phyloP scores from a whole-genome alignment of 2,329 filamentous ascomycete genomes.

The Rachicladosporium sp. region DNA sequence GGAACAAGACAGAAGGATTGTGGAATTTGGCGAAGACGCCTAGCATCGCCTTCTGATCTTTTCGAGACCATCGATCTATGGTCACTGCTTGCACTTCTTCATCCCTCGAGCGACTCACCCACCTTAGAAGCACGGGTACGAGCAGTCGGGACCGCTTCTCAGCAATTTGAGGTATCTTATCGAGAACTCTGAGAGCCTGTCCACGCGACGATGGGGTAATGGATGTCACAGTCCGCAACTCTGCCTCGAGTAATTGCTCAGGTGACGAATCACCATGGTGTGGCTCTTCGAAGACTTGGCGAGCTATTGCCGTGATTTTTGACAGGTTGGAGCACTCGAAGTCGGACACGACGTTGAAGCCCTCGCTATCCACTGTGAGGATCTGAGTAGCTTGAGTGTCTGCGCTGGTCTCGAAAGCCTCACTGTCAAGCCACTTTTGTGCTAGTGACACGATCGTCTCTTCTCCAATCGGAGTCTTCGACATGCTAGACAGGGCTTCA shows the following conservation, averaged over 20 bases:
- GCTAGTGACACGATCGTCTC: constrained; percentile 57
- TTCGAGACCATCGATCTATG: constrained; percentile 48
- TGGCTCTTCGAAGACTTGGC: constrained; percentile 41
- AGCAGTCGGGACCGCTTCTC: constrained; percentile 77
- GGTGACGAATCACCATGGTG: constrained; percentile 19
- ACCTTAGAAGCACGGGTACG: constrained; percentile 74
- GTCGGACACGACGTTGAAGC: constrained; percentile 43
- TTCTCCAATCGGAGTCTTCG: constrained; percentile 59
- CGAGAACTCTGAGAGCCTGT: constrained; percentile 69
- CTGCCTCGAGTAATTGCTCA: constrained; percentile 4
- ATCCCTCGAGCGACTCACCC: constrained; percentile 48
- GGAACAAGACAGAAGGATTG: constrained; percentile 77
- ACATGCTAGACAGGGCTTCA: constrained; percentile 61
- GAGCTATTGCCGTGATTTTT: constrained; percentile 42
- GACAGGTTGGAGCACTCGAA: constrained; percentile 76
- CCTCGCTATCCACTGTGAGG: constrained; percentile 13
- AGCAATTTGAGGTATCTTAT: constrained; percentile 59
- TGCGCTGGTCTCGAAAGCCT: constrained; percentile 2
- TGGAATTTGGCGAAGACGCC: constrained; percentile 70
- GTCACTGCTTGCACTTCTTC: constrained; percentile 12
- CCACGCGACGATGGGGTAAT: constrained; percentile 35
- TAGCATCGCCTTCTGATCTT: constrained; percentile 75
- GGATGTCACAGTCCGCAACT: constrained; percentile 6
- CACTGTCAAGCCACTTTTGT: constrained; percentile 58
- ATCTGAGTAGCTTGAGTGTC: constrained; percentile 1